Percentiles rank a stretch among this genome's conserved stretches.
Evolutionary conservation across 306 rosid genomes (phyloP).

Genomic region (Malus domestica): ASM211411v1 NC_041797.1:36430001-36430500

Average conservation of each 20-base stretch:
- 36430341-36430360: background rate
- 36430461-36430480: no score
- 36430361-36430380: no score
- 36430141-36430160: slow-evolving; percentile 2
- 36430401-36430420: background rate
- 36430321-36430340: background rate
- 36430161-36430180: slow-evolving; percentile 5
- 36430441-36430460: background rate
- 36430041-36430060: no score
- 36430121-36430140: background rate
- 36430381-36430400: no score
- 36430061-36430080: background rate
- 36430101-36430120: background rate
- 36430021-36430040: no score
- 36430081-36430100: background rate
- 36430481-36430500: background rate
- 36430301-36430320: background rate
- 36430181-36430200: background rate
- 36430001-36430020: no score
- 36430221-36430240: slow-evolving; percentile 29
- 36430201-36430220: slow-evolving; percentile 1
- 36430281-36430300: background rate
- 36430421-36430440: background rate
- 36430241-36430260: slow-evolving; percentile 21
- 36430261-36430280: background rate